These are phyloP conservation scores for Diaporthe sp. DNA, from an alignment of 2,329 filamentous ascomycete species.

Conservation along the genomic window DNA sequence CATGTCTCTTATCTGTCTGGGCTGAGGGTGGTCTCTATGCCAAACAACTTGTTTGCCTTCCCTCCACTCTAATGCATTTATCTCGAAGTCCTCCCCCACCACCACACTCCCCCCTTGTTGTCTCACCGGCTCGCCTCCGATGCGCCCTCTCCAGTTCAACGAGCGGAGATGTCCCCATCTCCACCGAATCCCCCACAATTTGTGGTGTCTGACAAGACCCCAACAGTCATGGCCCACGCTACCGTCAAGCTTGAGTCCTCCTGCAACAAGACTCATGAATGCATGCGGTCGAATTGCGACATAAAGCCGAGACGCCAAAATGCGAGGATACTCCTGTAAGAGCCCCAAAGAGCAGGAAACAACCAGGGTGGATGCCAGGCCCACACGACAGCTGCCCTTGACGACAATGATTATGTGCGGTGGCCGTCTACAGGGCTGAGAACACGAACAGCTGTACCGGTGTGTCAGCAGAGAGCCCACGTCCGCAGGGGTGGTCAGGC, in stretches of 20 bases:
- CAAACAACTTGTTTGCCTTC: conserved; percentile 41
- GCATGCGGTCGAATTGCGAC: conserved; percentile 21
- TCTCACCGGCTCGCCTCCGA: conserved; percentile 1
- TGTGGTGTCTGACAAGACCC: conserved; percentile 13
- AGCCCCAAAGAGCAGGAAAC: conserved; percentile 24
- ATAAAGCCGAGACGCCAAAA: conserved; percentile 16
- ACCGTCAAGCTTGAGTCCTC: conserved; percentile 31
- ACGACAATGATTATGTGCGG: conserved; percentile 30
- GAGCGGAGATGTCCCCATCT: background rate
- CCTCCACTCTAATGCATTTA: conserved; percentile 41
- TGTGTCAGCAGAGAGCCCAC: conserved; percentile 43
- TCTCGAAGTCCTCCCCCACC: conserved; percentile 26
- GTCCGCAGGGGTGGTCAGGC: conserved; percentile 52
- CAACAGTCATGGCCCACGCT: conserved; percentile 25
- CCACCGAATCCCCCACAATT: conserved; percentile 1
- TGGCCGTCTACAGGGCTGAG: conserved; percentile 48
- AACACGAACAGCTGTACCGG: conserved; percentile 51
- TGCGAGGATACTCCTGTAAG: conserved; percentile 7
- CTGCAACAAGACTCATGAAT: conserved; percentile 27
- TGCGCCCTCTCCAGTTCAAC: conserved; percentile 1
- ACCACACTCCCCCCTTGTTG: conserved; percentile 4
- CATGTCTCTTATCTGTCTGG: conserved; percentile 42
- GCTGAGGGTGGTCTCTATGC: conserved; percentile 41
- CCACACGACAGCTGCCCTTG: conserved; percentile 26
- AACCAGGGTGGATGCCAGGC: conserved; percentile 24